These are phyloP conservation scores for Colletotrichum australisinense DNA, from an alignment of 2,329 filamentous ascomycete species.

Conservation along the genomic window DNA sequence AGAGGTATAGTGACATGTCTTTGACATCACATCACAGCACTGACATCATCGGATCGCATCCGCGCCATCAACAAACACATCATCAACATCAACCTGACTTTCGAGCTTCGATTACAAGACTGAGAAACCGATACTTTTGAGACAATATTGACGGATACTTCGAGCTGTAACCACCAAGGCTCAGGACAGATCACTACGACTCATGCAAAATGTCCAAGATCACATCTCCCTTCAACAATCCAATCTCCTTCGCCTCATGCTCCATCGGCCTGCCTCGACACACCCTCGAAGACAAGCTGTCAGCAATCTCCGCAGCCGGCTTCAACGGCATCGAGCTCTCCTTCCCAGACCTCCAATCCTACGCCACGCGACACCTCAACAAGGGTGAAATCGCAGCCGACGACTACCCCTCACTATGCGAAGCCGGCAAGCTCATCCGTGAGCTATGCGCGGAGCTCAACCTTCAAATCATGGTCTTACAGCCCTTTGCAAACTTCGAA, in stretches of 20 bases:
- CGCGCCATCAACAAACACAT: too few relatives aligned
- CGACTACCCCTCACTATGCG: constrained; percentile 69
- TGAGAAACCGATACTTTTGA: background rate
- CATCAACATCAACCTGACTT: background rate
- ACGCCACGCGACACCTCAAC: constrained; percentile 63
- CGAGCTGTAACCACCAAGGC: fast-evolving
- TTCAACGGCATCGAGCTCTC: constrained; percentile 79
- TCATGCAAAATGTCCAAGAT: background rate
- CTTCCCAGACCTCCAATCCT: constrained; percentile 77
- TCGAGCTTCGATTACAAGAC: too few relatives aligned
- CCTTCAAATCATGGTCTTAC: constrained; percentile 76
- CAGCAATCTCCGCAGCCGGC: constrained; percentile 71
- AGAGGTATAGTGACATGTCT: constrained; percentile 7
- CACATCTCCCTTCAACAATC: constrained; percentile 38
- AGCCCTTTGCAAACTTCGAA: constrained; percentile 83
- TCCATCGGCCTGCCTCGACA: constrained; percentile 58
- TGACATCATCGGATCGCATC: constrained; percentile 18
- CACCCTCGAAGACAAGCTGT: constrained; percentile 69
- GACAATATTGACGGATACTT: background rate
- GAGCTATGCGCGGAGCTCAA: constrained; percentile 63
- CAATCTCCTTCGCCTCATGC: constrained; percentile 66
- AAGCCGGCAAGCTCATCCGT: constrained; percentile 65
- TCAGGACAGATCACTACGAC: too few relatives aligned
- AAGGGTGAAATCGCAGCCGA: constrained; percentile 61
- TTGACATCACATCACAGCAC: constrained; percentile 34